Base-by-base conservation (phyloP, 148 eudicot genomes). In the Fagopyrum homotropicum region DNA sequence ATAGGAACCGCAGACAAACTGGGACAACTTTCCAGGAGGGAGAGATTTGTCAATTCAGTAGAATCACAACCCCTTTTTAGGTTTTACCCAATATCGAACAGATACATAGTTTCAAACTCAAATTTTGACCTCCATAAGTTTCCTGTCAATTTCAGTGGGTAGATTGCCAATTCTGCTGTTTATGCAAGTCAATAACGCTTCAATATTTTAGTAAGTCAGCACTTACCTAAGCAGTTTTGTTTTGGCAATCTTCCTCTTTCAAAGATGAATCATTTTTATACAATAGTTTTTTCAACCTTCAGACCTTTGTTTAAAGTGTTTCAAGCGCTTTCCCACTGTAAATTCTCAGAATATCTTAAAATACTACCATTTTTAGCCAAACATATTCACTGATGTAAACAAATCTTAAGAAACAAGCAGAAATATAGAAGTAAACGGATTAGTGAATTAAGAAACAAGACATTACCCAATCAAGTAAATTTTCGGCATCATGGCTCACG, bases 401-500 rank as follows among this genome's bases (percentile, higher is more conserved):
- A 35, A 35, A 35, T 10, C 12, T 19, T 22, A 11, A 55, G 1
- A 55, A 55, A 15, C 22, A 55, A 55, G 17, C 63, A 30, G 55
- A 45, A 47, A 46, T 46, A 9, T 46, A 35, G 22, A 46, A 72
- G 52, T 46, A 47, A 45, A 22, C 3, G 11, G 14, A 45, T 8
- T 0, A 17, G 17, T 35, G 35, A 64, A 35, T 29, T 17, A 64
- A 64, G 54, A 35, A 17, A 71, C 6, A 17, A 72, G 54, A 17
- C 45, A 40, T 45, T 72, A 72, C 74, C 74, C 74, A 72, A 49
- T 72, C 74, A 26, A 72, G 74, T 26, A 72, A 22, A 47, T 47
- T 72, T 29, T 49, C 74, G 3, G 71, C 71, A 45, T 72, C 74
- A 72, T 45, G 55, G 74, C 74, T 72, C 74, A 47, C 12, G 35